These are phyloP conservation scores for Microbotryum silenes-acaulis DNA, from an alignment of 1,284 basidiomycete species.

Conservation along the genomic window DNA sequence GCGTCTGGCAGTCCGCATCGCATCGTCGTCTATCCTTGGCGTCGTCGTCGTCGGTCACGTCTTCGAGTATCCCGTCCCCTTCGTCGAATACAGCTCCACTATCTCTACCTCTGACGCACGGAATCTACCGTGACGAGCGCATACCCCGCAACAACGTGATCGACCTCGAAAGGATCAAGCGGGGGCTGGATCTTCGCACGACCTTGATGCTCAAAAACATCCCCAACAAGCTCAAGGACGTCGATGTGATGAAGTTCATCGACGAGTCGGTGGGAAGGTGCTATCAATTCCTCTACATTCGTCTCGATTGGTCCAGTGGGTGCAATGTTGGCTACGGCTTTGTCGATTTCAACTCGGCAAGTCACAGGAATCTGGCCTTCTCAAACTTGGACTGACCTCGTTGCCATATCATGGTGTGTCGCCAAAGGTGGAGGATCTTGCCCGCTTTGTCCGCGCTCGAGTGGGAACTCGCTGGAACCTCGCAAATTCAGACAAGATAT, in stretches of 20 bases:
- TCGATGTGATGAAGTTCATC: slow-evolving; percentile 62
- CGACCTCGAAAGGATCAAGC: slow-evolving; percentile 60
- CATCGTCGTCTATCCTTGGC: not conserved
- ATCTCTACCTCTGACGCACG: slow-evolving; percentile 5
- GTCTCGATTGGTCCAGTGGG: slow-evolving; percentile 56
- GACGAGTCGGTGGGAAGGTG: slow-evolving; percentile 46
- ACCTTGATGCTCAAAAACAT: slow-evolving; percentile 59
- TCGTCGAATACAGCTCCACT: not conserved
- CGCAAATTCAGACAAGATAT: slow-evolving; percentile 74
- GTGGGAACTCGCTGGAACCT: slow-evolving; percentile 66
- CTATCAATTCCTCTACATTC: slow-evolving; percentile 74
- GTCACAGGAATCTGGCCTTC: too few species aligned
- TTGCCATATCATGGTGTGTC: too few species aligned
- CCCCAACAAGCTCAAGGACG: slow-evolving; percentile 76
- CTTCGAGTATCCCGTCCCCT: not conserved
- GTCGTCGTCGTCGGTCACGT: not conserved
- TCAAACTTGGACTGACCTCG: too few species aligned
- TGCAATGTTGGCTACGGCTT: slow-evolving; percentile 71
- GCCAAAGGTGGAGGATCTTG: too few species aligned
- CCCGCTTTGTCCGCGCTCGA: slow-evolving; percentile 58
- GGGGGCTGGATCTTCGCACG: slow-evolving; percentile 61
- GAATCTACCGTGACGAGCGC: slow-evolving; percentile 29
- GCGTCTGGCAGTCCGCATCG: not conserved
- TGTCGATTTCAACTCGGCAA: too few species aligned
- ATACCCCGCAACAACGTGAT: slow-evolving; percentile 57